A percentile compares a stretch with the other conserved stretches of the same genome.
These are phyloP conservation scores for Apiospora malaysiana DNA, from an alignment of 2,329 filamentous ascomycete genomes.

Conservation along the genomic window DNA sequence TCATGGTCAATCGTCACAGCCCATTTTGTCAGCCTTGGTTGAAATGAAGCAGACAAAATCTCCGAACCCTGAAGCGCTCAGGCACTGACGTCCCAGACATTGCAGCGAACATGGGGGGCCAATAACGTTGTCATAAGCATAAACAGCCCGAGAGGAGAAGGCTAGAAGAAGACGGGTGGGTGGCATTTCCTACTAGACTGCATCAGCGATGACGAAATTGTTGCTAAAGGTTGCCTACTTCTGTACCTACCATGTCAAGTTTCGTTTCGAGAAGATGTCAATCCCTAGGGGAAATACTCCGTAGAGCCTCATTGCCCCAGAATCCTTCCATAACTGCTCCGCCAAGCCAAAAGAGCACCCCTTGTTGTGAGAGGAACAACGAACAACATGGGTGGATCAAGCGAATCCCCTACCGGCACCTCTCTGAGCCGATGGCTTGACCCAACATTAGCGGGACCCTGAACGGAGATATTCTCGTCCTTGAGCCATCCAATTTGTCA, in stretches of 20 bases:
- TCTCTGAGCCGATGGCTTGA: conserved; percentile 3
- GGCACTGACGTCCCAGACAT: not conserved
- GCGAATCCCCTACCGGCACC: conserved; percentile 17
- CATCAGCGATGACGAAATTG: conserved; percentile 3
- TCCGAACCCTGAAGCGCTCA: not conserved
- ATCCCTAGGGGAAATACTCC: not conserved
- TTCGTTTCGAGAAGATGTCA: conserved; percentile 13
- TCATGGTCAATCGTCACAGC: not conserved
- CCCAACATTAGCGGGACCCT: conserved; percentile 9
- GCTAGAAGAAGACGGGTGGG: not conserved
- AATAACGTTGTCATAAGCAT: conserved; percentile 1
- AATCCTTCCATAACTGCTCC: not conserved
- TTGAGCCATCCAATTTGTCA: not conserved
- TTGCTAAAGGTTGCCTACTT: not conserved
- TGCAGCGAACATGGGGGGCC: conserved; percentile 7
- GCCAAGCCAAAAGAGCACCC: not conserved
- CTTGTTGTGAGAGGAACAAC: not conserved
- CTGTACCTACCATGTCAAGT: not conserved
- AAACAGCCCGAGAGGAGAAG: not conserved
- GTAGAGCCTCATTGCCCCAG: conserved; percentile 6
- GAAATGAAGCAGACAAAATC: not conserved
- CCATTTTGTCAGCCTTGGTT: not conserved
- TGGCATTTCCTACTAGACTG: not conserved
- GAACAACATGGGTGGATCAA: not conserved
- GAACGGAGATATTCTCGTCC: not conserved